phyloP scores from a whole-genome alignment of 1,284 basidiomycete species.

The Cryptococcus sp. region DNA sequence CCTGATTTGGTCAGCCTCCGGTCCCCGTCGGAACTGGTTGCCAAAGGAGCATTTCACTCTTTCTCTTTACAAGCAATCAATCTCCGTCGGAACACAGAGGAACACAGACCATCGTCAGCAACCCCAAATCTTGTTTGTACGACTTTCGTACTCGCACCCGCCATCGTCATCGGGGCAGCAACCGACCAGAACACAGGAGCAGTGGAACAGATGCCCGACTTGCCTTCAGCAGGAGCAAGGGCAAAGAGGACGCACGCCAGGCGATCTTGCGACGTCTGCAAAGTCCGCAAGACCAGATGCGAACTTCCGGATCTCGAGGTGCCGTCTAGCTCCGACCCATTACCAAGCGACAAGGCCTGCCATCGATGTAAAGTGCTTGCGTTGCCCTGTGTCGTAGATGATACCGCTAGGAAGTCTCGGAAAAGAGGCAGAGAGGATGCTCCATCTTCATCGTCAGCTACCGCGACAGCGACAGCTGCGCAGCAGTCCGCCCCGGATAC shows the following conservation, averaged over 20 bases:
- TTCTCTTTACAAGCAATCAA: neutral
- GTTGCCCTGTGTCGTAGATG: conserved; percentile 48
- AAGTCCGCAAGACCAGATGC: conserved; percentile 49
- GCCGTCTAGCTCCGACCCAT: conserved; percentile 31
- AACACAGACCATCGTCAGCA: neutral
- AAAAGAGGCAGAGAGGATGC: conserved; percentile 21
- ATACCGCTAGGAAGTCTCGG: conserved; percentile 32
- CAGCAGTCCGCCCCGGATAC: no score
- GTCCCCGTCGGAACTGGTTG: no score
- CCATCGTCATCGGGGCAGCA: neutral
- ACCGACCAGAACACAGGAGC: neutral
- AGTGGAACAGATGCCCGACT: conserved; percentile 3
- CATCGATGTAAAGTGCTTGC: conserved; percentile 46
- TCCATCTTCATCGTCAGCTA: neutral
- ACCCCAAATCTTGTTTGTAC: no score
- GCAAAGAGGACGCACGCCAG: conserved; percentile 48
- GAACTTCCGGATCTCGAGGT: conserved; percentile 50
- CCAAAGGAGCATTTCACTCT: no score
- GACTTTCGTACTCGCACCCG: no score
- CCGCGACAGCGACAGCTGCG: neutral
- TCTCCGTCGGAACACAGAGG: conserved; percentile 15
- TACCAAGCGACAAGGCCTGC: conserved; percentile 43
- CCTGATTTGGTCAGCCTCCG: no score
- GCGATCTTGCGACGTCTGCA: conserved; percentile 48
- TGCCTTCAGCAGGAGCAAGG: conserved; percentile 15